Conservation (phyloP, 257 asterid genomes). For the Scutellaria baicalensis region DNA sequence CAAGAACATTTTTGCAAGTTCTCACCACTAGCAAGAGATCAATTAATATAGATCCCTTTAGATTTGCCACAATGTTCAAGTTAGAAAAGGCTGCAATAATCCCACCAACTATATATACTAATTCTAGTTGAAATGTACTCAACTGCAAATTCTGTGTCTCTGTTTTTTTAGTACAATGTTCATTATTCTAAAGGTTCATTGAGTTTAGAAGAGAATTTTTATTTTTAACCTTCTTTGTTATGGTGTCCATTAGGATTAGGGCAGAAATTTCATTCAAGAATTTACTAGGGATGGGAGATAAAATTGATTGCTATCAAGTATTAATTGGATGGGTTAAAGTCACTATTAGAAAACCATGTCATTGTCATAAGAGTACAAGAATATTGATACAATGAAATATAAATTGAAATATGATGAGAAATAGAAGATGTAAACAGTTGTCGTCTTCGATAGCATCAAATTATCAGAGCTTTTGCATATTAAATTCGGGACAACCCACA, state of each 20-base stretch:
- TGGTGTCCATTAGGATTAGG: slow-evolving; percentile 20
- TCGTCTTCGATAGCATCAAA: too few species aligned
- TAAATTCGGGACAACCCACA: too few species aligned
- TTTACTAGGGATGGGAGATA: not conserved
- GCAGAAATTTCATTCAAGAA: slow-evolving; percentile 1
- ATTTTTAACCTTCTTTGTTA: not conserved
- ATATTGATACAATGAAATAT: too few species aligned
- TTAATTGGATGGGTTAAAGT: too few species aligned
- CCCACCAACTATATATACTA: not conserved
- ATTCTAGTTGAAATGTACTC: not conserved
- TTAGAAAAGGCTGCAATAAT: not conserved
- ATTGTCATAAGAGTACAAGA: too few species aligned
- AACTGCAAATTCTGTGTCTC: not conserved
- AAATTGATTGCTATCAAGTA: not conserved
- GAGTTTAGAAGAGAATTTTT: not conserved
- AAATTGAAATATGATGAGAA: too few species aligned
- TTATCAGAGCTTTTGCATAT: too few species aligned
- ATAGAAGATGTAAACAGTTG: too few species aligned
- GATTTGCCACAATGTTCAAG: not conserved
- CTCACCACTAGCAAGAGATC: not conserved
- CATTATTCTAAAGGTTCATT: slow-evolving; percentile 8
- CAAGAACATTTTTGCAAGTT: too few species aligned
- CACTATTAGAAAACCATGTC: too few species aligned
- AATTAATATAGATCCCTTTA: not conserved
- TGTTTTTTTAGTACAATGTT: not conserved